These are phyloP conservation scores for Solanum piurae DNA, from an alignment of 257 asterid genomes.

Conservation along the genomic window DNA sequence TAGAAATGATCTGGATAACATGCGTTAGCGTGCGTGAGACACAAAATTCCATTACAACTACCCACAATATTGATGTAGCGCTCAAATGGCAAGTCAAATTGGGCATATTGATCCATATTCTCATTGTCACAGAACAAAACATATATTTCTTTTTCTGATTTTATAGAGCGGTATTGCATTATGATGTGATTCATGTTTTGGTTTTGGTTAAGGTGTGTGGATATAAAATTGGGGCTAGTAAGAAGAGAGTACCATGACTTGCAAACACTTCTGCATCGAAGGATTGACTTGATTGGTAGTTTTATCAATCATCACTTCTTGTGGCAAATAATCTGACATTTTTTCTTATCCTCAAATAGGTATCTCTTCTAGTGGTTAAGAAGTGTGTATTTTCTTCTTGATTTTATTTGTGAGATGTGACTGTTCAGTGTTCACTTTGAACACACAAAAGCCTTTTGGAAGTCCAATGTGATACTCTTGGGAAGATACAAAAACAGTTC, in stretches of 20 bases:
- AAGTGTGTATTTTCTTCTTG: background rate
- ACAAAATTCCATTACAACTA: background rate
- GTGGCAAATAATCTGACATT: background rate
- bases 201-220: background rate
- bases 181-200: background rate
- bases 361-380: too few species aligned
- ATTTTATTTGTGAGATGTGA: background rate
- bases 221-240: background rate
- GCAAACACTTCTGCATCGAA: slow-evolving; percentile 3
- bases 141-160: background rate
- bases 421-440: background rate
- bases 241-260: background rate
- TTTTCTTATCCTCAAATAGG: background rate
- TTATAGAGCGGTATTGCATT: background rate
- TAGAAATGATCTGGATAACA: background rate
- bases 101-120: background rate
- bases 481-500: background rate
- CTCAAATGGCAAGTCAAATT: background rate
- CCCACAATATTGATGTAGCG: background rate
- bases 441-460: background rate
- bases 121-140: background rate
- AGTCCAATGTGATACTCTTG: background rate
- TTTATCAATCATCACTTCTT: background rate
- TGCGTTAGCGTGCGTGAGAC: background rate
- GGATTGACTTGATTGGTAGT: background rate